phyloP scores from a whole-genome alignment of 345 rosid species.

The Eucalyptus erythrocorys region DNA sequence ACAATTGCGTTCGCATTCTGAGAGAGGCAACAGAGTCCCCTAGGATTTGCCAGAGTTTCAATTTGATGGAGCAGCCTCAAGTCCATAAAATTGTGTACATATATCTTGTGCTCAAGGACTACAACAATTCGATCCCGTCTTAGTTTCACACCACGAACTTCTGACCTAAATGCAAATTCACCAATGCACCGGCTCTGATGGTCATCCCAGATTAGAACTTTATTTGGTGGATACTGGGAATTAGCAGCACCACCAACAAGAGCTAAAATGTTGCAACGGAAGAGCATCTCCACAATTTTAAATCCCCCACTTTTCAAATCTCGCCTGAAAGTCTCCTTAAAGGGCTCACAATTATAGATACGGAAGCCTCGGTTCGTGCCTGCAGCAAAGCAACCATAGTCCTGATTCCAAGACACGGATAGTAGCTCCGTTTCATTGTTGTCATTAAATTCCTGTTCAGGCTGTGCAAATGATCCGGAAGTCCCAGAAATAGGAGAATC shows the following conservation, averaged over 20 bases:
- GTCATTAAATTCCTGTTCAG: slow-evolving; percentile 18
- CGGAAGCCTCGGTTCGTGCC: slow-evolving; percentile 73
- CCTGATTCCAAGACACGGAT: slow-evolving; percentile 84
- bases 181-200: slow-evolving; percentile 76
- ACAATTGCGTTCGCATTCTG: slow-evolving; percentile 62
- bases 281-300: slow-evolving; percentile 86
- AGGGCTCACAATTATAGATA: slow-evolving; percentile 72
- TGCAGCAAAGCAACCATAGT: slow-evolving; percentile 73
- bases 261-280: slow-evolving; percentile 77
- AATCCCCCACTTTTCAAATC: slow-evolving; percentile 66
- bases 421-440: slow-evolving; percentile 40
- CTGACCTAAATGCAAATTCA: slow-evolving; percentile 74
- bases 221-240: slow-evolving; percentile 74
- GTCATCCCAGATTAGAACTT: slow-evolving; percentile 91
- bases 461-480: slow-evolving; percentile 12
- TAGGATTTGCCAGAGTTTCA: slow-evolving; percentile 66
- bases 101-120: slow-evolving; percentile 86
- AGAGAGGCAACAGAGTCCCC: slow-evolving; percentile 88
- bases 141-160: slow-evolving; percentile 66
- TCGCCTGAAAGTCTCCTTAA: slow-evolving; percentile 66
- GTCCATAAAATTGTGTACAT: slow-evolving; percentile 64
- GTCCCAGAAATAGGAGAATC: slow-evolving; percentile 9
- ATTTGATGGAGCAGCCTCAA: slow-evolving; percentile 81
- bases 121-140: slow-evolving; percentile 67
- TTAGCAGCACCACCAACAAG: slow-evolving; percentile 66